Base-by-base conservation (phyloP, 371 early-diverging fungal genomes). In the Haplosporangium sp. region DNA sequence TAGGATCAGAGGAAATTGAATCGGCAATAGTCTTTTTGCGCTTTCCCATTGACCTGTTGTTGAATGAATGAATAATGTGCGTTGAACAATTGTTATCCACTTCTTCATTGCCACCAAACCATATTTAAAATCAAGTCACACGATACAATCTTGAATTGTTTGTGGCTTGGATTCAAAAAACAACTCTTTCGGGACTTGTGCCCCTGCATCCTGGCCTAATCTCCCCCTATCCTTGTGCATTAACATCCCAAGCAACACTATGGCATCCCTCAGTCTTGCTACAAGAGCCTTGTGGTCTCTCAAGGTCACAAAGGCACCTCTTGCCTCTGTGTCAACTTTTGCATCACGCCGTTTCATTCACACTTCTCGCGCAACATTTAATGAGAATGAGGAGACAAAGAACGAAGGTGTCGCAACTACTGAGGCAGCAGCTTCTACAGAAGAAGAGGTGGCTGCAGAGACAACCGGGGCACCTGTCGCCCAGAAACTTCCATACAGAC, bases 221-320 rank as follows among this genome's bases (percentile, higher is more conserved):
- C 34, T 34, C 20, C 15, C 15, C 17, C 63, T 1, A 3, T 37
- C 63, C 11, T 63, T 37, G 52, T 63, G 50, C 63, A 63, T 50
- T 63, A 38, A 63, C 50, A 57, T 61, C 65, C 20, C 61, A 7
- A 38, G n/a, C 64, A 38, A 19, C 53, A 37, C 62, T 50, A 75
- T 75, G 75, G 69, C 75, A 34, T 75, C 69, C 38, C 66, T 75
- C 58, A 42, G 65, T 50, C 57, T 63, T 61, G 65, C 69, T 39
- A 63, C 73, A 47, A 77, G 66, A 56, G 78, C 73, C 59, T 38
- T 77, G 56, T 72, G 78, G 73, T 73, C 78, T 7, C 37, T 65
- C 62, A 72, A 60, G 67, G 61, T 70, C 44, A 13, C 60, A 42
- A 77, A 53, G 50, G 57, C 66, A 2, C 78, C 69, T 38, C 19